phyloP scores from a whole-genome alignment of 805 yeast species.

The Vanderwaltozyma tropicalis region DNA sequence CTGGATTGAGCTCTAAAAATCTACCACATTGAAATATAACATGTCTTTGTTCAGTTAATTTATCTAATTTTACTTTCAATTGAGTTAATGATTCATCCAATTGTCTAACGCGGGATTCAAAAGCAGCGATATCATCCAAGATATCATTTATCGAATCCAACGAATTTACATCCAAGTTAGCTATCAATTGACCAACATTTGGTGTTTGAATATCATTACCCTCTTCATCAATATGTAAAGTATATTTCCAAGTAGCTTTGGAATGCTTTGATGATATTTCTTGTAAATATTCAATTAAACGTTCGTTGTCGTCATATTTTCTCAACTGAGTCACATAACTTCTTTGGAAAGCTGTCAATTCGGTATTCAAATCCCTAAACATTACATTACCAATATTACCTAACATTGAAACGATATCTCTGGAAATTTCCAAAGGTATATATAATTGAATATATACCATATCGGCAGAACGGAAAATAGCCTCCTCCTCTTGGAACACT shows the following conservation, averaged over 20 bases:
- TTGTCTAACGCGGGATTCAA: constrained; percentile 66
- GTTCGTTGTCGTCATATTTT: constrained; percentile 67
- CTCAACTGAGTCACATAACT: constrained; percentile 82
- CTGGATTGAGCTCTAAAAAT: constrained; percentile 36
- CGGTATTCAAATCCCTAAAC: constrained; percentile 77
- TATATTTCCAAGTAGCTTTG: constrained; percentile 28
- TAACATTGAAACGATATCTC: constrained; percentile 71
- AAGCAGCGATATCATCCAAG: constrained; percentile 46
- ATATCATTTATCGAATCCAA: constrained; percentile 46
- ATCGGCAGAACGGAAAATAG: constrained; percentile 68
- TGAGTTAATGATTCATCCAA: constrained; percentile 59
- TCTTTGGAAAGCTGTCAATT: constrained; percentile 80
- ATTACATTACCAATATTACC: constrained; percentile 84
- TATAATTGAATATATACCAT: constrained; percentile 91
- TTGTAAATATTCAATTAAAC: constrained; percentile 52
- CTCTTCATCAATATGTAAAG: constrained; percentile 25
- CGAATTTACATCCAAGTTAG: constrained; percentile 20
- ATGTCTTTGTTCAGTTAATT: constrained; percentile 60
- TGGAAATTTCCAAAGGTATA: constrained; percentile 71
- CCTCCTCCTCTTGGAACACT: constrained; percentile 24
- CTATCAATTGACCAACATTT: constrained; percentile 9
- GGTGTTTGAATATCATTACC: constrained; percentile 16
- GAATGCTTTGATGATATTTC: constrained; percentile 39
- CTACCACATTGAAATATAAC: constrained; percentile 42
- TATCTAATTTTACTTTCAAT: constrained; percentile 50